Evolutionary conservation across 352 stramenopile genomes (phyloP).

Genomic region (Phytopythium ostracodes): DNA sequence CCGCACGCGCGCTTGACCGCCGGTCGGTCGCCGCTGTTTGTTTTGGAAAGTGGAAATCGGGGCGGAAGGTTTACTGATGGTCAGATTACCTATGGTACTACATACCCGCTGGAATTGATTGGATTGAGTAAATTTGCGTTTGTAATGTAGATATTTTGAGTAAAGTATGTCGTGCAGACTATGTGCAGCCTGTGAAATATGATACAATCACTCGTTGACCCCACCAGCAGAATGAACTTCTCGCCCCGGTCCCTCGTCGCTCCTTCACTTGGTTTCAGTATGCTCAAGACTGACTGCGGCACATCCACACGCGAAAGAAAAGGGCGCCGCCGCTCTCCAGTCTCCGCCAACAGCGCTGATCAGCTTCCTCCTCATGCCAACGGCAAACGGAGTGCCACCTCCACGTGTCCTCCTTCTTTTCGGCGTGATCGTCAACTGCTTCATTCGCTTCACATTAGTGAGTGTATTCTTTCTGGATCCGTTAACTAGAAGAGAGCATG

Average conservation of each 20-base stretch:
- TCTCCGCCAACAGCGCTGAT: too few species aligned
- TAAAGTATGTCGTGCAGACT: neutral
- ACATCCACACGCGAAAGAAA: conserved; percentile 1
- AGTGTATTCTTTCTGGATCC: neutral
- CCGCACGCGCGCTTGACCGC: neutral
- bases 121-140: neutral
- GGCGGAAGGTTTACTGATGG: neutral
- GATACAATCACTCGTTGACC: neutral
- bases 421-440: too few species aligned
- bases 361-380: neutral
- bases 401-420: conserved; percentile 1
- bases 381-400: neutral
- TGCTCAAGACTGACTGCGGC: neutral
- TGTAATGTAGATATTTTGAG: neutral
- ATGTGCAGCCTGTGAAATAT: neutral
- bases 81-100: neutral
- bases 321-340: neutral
- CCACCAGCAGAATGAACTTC: neutral
- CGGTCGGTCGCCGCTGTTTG: neutral
- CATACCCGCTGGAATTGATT: neutral
- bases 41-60: neutral
- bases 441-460: neutral
- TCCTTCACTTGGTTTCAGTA: neutral
- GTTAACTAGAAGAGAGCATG: neutral
- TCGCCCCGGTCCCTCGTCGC: neutral